Base-by-base conservation (phyloP, 2,329 filamentous ascomycete species). In the Diplodia intermedia region DNA sequence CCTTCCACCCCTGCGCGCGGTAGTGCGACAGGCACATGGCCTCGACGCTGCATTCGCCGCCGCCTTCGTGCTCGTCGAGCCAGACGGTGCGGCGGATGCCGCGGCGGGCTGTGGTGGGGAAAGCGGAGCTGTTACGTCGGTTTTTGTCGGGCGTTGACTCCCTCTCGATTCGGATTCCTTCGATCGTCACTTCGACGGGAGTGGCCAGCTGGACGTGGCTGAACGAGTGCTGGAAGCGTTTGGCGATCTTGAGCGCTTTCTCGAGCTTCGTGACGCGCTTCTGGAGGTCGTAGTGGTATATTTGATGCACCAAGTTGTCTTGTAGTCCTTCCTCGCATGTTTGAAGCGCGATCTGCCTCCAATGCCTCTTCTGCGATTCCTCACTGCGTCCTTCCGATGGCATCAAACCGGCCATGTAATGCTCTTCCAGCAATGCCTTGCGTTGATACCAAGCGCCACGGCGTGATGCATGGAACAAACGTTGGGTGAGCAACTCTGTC, bases 371-470 rank as follows among this genome's bases (percentile, higher is more conserved):
- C 75, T 91, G 90, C 9, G 82, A 79, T 53, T 91, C 88, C 18
- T 84, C 79, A 49, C 76, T 81, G 50, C 83, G 81, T 33, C 79
- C 82, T 3, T 81, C 80, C 2, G 78, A 78, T 0, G 85, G 81
- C 36, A 82, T 84, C 6, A 91, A 76, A 4, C 85, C 82, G 74
- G 89, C 86, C 91, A 98, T 94, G 78, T 99, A 98, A 76, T 96
- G 93, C 77, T 99, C 95, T 81, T 99, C 95, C 1, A 99, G 79
- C 1, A 99, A 82, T 0, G 94, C 95, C 79, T 96, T 97, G 23
- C 95, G 91, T 75, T 97, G 94, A 76, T 98, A 98, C 95, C 95
- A 99, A 0, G 89, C 88, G 0, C 95, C 95, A 52, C 95, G 88
- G 33, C 94, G 87, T 1, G 93, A 88, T 53, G 91, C 85, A 73